Base-by-base conservation (phyloP, 2,329 filamentous ascomycete species). In the Penicillium sp. region DNA sequence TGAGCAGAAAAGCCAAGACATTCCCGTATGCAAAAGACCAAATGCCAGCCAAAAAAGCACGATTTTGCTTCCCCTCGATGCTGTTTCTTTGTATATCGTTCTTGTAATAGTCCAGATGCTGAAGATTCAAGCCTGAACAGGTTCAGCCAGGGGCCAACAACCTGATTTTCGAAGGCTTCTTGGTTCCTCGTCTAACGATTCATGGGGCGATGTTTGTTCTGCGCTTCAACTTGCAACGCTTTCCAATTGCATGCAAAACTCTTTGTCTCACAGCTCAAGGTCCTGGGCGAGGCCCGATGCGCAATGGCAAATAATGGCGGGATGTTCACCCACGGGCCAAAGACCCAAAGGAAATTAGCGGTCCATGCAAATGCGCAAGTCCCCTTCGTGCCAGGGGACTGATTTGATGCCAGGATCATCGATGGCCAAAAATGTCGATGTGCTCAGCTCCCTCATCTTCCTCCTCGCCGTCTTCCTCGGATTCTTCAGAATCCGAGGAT, bases 361-460 rank as follows among this genome's bases (percentile, higher is more conserved):
- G 9, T 20, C n/a, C 18, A 20, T 22, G 3, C 16, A 20, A 11
- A 10, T 38, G 35, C 10, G 10, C 18, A 4, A 7, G 18, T 22
- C 5, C 3, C 10, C 35, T 38, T 38, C 35, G 9, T 13, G 35
- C 14, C n/a, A 13, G 28, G 18, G 9, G 16, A 18, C 18, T 38
- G 16, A 20, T 38, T 22, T 20, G 18, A 13, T 13, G 14, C 2
- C 41, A 8, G 18, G 39, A 36, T 74, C 64, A 81, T 56, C 76
- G 71, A 67, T 82, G 80, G 10, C 79, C 80, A 60, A 80, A 77
- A 50, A 81, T 72, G 51, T 77, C 75, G 60, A 80, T 79, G 28
- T 81, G 77, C 50, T 72, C 70, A 13, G 70, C 70, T 48, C 78
- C 74, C 14, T 77, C 76, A 1, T 79, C 78, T 2, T 79, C 77